These are phyloP conservation scores for Drechslerella dactyloides DNA, from an alignment of 2,329 filamentous ascomycete genomes.

Conservation along the genomic window DNA sequence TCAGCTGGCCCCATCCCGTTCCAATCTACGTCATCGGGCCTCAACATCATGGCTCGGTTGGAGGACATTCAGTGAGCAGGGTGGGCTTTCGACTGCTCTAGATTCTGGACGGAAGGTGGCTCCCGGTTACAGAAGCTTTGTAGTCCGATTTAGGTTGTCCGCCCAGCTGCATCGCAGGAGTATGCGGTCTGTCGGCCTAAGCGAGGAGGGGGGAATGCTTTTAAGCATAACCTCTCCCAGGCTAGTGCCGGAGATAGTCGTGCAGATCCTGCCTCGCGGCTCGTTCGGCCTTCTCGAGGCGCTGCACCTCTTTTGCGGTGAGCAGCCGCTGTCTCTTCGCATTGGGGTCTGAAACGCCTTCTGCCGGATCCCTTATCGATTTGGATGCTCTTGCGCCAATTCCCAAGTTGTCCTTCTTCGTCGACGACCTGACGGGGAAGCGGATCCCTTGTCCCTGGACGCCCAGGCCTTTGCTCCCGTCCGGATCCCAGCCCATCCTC, in stretches of 20 bases:
- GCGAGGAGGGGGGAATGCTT: conserved; percentile 47
- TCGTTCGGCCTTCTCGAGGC: conserved; percentile 44
- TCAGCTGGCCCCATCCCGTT: conserved; percentile 41
- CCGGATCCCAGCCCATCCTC: conserved; percentile 76
- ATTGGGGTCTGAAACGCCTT: conserved; percentile 44
- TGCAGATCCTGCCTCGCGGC: conserved; percentile 50
- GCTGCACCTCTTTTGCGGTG: conserved; percentile 48
- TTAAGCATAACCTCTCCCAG: conserved; percentile 46
- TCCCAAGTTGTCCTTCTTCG: conserved; percentile 77
- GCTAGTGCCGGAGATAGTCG: conserved; percentile 50
- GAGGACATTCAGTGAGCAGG: conserved; percentile 19
- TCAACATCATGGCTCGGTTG: conserved; percentile 26
- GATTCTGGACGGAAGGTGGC: conserved; percentile 43
- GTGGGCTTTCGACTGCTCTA: conserved; percentile 49
- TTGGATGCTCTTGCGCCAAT: conserved; percentile 66
- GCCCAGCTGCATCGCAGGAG: conserved; percentile 38
- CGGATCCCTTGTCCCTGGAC: conserved; percentile 73
- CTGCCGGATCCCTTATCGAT: conserved; percentile 55
- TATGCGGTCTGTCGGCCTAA: conserved; percentile 46
- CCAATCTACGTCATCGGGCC: conserved; percentile 38
- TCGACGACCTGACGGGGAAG: conserved; percentile 73
- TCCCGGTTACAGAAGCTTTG: conserved; percentile 47
- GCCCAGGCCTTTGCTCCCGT: conserved; percentile 74
- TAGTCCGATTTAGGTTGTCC: conserved; percentile 51
- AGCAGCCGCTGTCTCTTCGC: conserved; percentile 47